These are phyloP conservation scores for Populus alba DNA, from an alignment of 345 rosid genomes.

Conservation along the genomic window DNA sequence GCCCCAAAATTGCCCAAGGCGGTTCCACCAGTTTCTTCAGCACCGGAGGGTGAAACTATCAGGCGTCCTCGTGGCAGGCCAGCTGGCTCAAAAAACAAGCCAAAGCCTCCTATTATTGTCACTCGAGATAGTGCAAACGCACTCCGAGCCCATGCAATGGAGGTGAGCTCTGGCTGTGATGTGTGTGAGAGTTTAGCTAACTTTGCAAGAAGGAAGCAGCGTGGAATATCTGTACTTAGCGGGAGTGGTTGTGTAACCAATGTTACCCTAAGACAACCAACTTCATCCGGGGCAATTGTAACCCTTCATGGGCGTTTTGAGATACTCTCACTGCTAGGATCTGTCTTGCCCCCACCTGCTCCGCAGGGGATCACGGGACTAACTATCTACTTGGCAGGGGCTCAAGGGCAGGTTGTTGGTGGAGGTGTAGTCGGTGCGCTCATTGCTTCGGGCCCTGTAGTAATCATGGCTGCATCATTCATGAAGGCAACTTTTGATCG, in stretches of 20 bases:
- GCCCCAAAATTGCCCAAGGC: constrained; percentile 48
- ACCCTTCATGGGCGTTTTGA: constrained; percentile 95
- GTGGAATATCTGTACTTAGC: constrained; percentile 73
- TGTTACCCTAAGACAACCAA: constrained; percentile 78
- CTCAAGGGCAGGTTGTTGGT: constrained; percentile 94
- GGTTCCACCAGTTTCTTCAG: constrained; percentile 49
- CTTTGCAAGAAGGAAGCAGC: constrained; percentile 81
- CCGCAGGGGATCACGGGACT: constrained; percentile 83
- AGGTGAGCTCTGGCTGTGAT: constrained; percentile 87
- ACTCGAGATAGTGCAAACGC: constrained; percentile 85
- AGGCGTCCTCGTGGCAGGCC: constrained; percentile 92
- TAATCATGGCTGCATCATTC: constrained; percentile 87
- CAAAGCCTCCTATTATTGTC: constrained; percentile 88
- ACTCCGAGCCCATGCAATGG: constrained; percentile 82
- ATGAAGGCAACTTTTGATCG: constrained; percentile 91
- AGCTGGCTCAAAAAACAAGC: constrained; percentile 90
- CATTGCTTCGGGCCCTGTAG: constrained; percentile 89
- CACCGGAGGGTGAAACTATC: constrained; percentile 46
- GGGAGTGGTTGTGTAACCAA: constrained; percentile 86
- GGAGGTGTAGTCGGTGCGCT: constrained; percentile 82
- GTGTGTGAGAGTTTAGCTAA: constrained; percentile 64
- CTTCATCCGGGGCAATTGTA: constrained; percentile 74
- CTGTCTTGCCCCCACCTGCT: constrained; percentile 87
- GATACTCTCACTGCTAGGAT: constrained; percentile 88
- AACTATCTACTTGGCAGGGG: constrained; percentile 84